phyloP scores from a whole-genome alignment of 768 basidiomycete genomes.

The button mushroom (Agaricus bisporus) region DNA sequence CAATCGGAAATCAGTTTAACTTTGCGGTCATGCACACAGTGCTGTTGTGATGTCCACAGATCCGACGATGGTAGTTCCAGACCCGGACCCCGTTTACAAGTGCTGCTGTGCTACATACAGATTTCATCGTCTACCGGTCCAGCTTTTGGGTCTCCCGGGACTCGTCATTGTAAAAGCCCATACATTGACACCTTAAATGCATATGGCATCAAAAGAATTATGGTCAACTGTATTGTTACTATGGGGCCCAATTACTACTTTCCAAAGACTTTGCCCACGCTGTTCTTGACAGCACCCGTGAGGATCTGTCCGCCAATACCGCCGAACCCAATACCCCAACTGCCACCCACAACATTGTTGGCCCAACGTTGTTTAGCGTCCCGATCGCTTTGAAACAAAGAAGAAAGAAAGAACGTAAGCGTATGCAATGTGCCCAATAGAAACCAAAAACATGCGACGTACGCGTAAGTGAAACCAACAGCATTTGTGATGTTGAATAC shows the following conservation, averaged over 20 bases:
- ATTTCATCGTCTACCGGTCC: too few species aligned
- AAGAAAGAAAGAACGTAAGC: conserved; percentile 9
- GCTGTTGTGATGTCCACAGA: too few species aligned
- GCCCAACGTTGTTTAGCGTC: conserved; percentile 95
- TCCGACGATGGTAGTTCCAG: too few species aligned
- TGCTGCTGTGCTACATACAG: too few species aligned
- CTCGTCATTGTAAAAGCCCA: not conserved
- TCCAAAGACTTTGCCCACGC: conserved; percentile 74
- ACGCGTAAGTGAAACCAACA: conserved; percentile 97
- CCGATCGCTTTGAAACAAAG: conserved; percentile 57
- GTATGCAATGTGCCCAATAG: not conserved
- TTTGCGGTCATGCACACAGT: too few species aligned
- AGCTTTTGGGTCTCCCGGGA: too few species aligned
- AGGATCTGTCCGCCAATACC: conserved; percentile 84
- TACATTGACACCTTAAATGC: not conserved
- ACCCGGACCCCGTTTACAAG: too few species aligned
- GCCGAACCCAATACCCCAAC: conserved; percentile 69
- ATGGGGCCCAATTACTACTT: conserved; percentile 16
- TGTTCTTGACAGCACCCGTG: conserved; percentile 74
- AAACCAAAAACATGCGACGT: conserved; percentile 21
- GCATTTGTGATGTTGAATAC: conserved; percentile 96
- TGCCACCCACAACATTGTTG: conserved; percentile 57
- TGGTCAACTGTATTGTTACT: not conserved
- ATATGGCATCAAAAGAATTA: not conserved
- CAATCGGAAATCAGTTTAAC: too few species aligned